Evolutionary conservation across 768 basidiomycete genomes (phyloP), one percentile per base, ranked within the genome.

Genomic region (Leucocoprinus leucothites): DNA sequence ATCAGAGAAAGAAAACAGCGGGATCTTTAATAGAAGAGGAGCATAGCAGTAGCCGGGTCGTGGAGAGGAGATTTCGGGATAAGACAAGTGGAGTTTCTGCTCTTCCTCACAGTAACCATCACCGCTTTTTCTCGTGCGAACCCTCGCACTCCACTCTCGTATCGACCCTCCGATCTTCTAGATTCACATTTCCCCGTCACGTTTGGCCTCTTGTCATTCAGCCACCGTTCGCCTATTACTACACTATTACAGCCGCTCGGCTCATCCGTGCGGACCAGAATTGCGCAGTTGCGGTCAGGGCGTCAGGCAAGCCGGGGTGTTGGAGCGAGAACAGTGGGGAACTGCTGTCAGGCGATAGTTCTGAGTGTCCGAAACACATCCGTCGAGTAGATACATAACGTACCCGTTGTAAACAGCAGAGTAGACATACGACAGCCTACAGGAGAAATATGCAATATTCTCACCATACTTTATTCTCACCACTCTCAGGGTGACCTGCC

Each of bases 71-170:
- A 51, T 41, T 56, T 51, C 31, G 44, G 40, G 48, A 31, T 28
- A 50, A 50, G 51, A 57, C 56, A 57, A 40, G 56, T 57, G 56
- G 56, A 57, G 56, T 36, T 31, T 40, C 47, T 48, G 8, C 22
- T 26, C 43, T 25, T 36, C 25, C 24, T 35, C 38, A 21, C 46
- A 36, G 52, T 53, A 53, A 46, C 52, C 47, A 56, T 56, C 47
- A 41, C 34, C 35, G n/a, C 8, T 25, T 41, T 38, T 54, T 54
- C 45, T 44, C 51, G 44, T 53, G 51, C 51, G 51, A 53, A 53
- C 26, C 44, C 47, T 16, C 46, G 41, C 50, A 31, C 43, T 50
- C 49, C 49, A 50, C 49, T 2, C 24, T 16, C 40, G 16, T 41
- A 14, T 41, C 18, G 3, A 16, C 8, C 40, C 40, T n/a, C 40